These are phyloP conservation scores for Beauveria bassiana DNA, from an alignment of 2,329 filamentous ascomycete genomes.

Conservation along the genomic window DNA sequence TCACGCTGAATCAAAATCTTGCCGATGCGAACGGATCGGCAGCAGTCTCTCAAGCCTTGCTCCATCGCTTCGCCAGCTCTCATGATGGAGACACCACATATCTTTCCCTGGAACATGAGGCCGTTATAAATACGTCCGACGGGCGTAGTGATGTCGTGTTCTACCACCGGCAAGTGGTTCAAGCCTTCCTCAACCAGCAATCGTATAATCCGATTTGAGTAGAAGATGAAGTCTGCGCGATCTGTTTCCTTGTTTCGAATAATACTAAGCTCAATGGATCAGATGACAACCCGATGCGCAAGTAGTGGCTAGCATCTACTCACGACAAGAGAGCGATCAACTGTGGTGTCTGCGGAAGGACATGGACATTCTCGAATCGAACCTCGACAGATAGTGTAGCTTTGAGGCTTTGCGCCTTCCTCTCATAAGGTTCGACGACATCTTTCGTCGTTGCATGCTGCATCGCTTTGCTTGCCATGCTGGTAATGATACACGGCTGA, in stretches of 20 bases:
- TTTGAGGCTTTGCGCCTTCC: constrained; percentile 65
- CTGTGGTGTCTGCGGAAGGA: constrained; percentile 88
- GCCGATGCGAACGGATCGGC: constrained; percentile 92
- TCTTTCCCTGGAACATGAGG: constrained; percentile 94
- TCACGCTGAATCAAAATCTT: constrained; percentile 98
- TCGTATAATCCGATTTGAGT: constrained; percentile 96
- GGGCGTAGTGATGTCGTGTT: constrained; percentile 83
- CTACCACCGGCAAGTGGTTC: constrained; percentile 88
- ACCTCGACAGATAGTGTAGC: constrained; percentile 84
- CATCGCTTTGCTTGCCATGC: not conserved
- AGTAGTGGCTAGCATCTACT: constrained; percentile 31
- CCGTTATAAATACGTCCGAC: constrained; percentile 83
- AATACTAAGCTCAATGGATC: constrained; percentile 55
- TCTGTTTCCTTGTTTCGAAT: constrained; percentile 87
- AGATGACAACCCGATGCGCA: constrained; percentile 16
- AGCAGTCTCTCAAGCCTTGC: constrained; percentile 91
- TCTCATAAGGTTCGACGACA: constrained; percentile 5
- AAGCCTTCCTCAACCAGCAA: constrained; percentile 93
- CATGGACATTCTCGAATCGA: constrained; percentile 77
- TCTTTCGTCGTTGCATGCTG: constrained; percentile 2
- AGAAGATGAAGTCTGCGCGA: constrained; percentile 97
- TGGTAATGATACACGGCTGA: not conserved
- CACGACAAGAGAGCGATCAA: constrained; percentile 96
- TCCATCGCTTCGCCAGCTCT: constrained; percentile 98
- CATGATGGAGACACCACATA: constrained; percentile 98